These are phyloP conservation scores for Mycena amicta DNA, from an alignment of 768 basidiomycete genomes.

Conservation along the genomic window DNA sequence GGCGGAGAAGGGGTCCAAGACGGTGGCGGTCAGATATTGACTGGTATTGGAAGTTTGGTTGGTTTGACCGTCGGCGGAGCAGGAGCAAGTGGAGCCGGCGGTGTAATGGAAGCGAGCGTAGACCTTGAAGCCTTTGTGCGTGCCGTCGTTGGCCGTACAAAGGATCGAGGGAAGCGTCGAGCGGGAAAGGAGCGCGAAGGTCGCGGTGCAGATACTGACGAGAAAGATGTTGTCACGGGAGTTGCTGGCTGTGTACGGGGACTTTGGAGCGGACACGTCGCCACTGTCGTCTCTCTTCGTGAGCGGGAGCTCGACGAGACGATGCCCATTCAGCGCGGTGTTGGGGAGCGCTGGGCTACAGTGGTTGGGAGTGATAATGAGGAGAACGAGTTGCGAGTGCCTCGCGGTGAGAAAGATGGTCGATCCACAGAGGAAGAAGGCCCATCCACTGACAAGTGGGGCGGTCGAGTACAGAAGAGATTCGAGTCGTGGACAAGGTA, in stretches of 20 bases:
- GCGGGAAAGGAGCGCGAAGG: slow-evolving; percentile 29
- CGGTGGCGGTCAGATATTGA: slow-evolving; percentile 38
- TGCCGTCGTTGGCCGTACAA: slow-evolving; percentile 40
- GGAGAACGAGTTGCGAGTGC: slow-evolving; percentile 18
- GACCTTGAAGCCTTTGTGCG: slow-evolving; percentile 54
- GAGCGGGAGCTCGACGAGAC: slow-evolving; percentile 34
- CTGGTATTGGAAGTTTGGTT: slow-evolving; percentile 46
- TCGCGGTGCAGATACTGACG: slow-evolving; percentile 24
- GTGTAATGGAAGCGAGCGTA: slow-evolving; percentile 48
- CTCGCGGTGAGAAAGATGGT: slow-evolving; percentile 34
- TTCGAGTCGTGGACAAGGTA: slow-evolving; percentile 49
- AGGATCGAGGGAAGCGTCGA: slow-evolving; percentile 30
- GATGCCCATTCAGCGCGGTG: not conserved
- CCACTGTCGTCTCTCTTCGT: slow-evolving; percentile 39
- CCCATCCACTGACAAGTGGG: slow-evolving; percentile 41
- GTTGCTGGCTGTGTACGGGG: slow-evolving; percentile 42
- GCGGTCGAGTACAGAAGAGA: slow-evolving; percentile 45
- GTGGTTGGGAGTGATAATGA: slow-evolving; percentile 41
- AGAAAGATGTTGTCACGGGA: slow-evolving; percentile 31
- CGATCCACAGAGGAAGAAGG: slow-evolving; percentile 50
- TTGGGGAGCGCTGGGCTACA: slow-evolving; percentile 23
- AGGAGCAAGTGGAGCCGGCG: slow-evolving; percentile 38
- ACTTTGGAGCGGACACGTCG: slow-evolving; percentile 48
- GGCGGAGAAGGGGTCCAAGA: slow-evolving; percentile 15
- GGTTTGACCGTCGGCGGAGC: slow-evolving; percentile 40